Percentiles rank a stretch among this genome's conserved stretches.
These are phyloP conservation scores for Sugiyamaella novakii DNA, from an alignment of 1,139 yeast genomes.

Conservation along the genomic window DNA sequence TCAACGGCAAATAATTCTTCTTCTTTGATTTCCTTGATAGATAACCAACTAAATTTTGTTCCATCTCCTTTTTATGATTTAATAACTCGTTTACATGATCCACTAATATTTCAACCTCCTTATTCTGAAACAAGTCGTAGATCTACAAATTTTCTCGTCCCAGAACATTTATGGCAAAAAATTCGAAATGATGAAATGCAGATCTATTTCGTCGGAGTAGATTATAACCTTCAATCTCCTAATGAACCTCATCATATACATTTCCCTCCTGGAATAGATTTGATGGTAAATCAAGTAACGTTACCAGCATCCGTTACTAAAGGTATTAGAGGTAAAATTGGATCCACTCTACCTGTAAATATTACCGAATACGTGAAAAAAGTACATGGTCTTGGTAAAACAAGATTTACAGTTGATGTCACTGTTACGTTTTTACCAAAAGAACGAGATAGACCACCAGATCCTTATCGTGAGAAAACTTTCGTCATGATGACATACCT, in stretches of 20 bases:
- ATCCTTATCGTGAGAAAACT: constrained; percentile 20
- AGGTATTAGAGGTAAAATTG: constrained; percentile 45
- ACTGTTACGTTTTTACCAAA: constrained; percentile 29
- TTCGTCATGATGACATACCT: constrained; percentile 38
- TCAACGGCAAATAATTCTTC: too few relatives aligned
- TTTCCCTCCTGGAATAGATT: constrained; percentile 34
- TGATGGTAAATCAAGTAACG: constrained; percentile 30
- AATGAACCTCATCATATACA: constrained; percentile 23
- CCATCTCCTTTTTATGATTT: constrained; percentile 40
- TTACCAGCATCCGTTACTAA: constrained; percentile 37
- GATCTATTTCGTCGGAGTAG: constrained; percentile 29
- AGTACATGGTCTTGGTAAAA: constrained; percentile 13
- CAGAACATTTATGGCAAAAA: constrained; percentile 7
- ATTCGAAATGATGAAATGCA: constrained; percentile 20
- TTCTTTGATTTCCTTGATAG: too few relatives aligned
- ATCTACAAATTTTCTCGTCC: constrained; percentile 27
- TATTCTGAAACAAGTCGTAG: constrained; percentile 26
- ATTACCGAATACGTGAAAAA: constrained; percentile 33
- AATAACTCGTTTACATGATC: constrained; percentile 29
- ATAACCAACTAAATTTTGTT: too few relatives aligned
- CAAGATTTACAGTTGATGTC: constrained; percentile 33
- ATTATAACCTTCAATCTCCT: constrained; percentile 14
- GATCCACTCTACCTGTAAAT: constrained; percentile 46
- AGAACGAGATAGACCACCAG: constrained; percentile 12
- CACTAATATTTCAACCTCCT: constrained; percentile 32